These are phyloP conservation scores for Xylaria nigripes DNA, from an alignment of 495 filamentous ascomycete genomes.

Conservation along the genomic window DNA sequence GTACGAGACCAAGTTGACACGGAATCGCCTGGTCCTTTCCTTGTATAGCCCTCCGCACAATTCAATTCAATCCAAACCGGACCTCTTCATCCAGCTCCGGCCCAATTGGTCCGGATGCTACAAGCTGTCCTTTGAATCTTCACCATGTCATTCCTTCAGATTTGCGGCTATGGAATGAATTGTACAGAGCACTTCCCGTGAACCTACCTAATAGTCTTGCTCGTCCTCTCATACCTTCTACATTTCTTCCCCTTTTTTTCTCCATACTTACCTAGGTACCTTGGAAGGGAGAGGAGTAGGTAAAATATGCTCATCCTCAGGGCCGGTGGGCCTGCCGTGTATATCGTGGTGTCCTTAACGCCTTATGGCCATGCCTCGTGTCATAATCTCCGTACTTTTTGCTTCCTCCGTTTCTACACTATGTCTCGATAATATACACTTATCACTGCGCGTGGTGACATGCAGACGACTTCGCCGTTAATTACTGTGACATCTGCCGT, in stretches of 20 bases:
- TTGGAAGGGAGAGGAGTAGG: not conserved
- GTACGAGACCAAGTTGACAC: no score
- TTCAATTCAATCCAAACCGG: no score
- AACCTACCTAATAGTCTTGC: not conserved
- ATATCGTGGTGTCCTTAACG: constrained; percentile 1
- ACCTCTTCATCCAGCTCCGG: no score
- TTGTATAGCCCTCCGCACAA: no score
- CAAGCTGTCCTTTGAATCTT: no score
- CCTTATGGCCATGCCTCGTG: constrained; percentile 7
- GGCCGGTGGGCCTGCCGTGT: constrained; percentile 4
- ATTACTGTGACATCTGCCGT: no score
- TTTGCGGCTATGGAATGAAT: no score
- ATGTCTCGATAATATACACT: no score
- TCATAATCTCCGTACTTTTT: constrained; percentile 6
- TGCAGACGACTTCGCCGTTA: not conserved
- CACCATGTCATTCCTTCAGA: no score
- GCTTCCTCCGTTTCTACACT: not conserved
- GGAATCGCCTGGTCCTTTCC: no score
- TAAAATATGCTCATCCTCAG: constrained; percentile 3
- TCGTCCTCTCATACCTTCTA: not conserved
- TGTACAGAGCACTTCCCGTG: no score
- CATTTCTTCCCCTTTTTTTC: not conserved
- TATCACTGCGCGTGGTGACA: not conserved
- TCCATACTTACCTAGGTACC: constrained; percentile 10
- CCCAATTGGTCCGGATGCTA: no score